These are phyloP conservation scores for Aspergillus niger DNA, from an alignment of 2,329 filamentous ascomycete species.

Conservation along the genomic window DNA sequence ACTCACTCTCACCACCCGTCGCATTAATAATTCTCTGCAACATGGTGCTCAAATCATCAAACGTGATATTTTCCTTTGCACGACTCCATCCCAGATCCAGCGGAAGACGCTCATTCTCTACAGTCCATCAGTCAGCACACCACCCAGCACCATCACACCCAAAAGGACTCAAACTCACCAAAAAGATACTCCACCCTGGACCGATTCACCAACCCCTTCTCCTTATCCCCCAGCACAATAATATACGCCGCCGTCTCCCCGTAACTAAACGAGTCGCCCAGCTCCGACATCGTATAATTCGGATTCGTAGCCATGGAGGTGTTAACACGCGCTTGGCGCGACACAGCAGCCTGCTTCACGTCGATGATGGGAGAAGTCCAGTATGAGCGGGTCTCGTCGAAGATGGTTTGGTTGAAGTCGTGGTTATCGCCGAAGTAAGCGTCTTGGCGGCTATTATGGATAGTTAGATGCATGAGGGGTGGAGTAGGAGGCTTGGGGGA, in stretches of 20 bases:
- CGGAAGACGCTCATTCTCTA: conserved; percentile 2
- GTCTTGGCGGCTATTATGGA: conserved; percentile 46
- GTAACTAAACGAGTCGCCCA: conserved; percentile 49
- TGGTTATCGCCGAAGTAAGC: conserved; percentile 55
- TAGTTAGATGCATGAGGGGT: background rate
- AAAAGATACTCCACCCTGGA: conserved; percentile 26
- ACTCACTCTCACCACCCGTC: background rate
- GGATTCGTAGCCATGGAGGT: conserved; percentile 53
- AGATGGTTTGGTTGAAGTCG: conserved; percentile 56
- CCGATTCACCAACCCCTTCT: conserved; percentile 43
- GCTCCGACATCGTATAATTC: conserved; percentile 49
- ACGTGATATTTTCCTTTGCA: background rate
- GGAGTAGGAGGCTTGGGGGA: background rate
- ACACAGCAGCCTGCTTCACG: conserved; percentile 48
- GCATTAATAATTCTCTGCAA: background rate
- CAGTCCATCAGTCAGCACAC: background rate
- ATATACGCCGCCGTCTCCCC: conserved; percentile 56
- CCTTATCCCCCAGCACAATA: conserved; percentile 52
- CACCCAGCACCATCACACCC: no score
- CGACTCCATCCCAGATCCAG: background rate
- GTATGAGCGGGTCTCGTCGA: conserved; percentile 44
- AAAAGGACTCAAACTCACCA: conserved; percentile 12
- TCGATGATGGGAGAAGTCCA: conserved; percentile 50
- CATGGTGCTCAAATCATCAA: background rate
- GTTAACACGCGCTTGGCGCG: conserved; percentile 49